Conservation (phyloP, 192 early-diverging fungal species). For the Coemansia guatemalensis region DNA sequence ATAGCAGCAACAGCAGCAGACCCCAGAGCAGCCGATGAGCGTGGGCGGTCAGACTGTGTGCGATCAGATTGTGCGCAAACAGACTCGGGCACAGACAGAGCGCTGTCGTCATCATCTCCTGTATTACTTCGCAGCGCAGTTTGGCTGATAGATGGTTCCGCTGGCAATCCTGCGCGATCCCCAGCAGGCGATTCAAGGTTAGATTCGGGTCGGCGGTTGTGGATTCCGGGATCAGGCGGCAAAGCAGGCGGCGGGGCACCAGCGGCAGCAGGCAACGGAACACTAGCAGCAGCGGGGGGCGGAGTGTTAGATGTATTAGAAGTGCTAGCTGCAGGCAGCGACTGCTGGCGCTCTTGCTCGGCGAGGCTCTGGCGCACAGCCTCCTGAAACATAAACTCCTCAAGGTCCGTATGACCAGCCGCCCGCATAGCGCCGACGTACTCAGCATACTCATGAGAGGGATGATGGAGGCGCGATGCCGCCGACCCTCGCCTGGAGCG, state of each 20-base stretch:
- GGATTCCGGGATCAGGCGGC: background rate
- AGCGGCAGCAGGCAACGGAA: background rate
- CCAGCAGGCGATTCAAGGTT: too few species aligned
- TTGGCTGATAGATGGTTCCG: too few species aligned
- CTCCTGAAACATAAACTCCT: conserved; percentile 92
- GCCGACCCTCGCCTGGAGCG: background rate
- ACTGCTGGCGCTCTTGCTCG: conserved; percentile 52
- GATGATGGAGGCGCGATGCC: background rate
- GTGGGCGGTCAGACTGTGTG: too few species aligned
- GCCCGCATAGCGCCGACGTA: conserved; percentile 71
- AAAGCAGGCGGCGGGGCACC: background rate
- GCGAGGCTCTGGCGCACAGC: conserved; percentile 78
- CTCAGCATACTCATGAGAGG: conserved; percentile 56
- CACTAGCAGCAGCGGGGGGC: background rate
- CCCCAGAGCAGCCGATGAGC: too few species aligned
- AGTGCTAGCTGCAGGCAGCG: background rate
- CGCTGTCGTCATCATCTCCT: too few species aligned
- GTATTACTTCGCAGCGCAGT: too few species aligned
- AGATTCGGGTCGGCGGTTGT: background rate
- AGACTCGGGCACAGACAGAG: too few species aligned
- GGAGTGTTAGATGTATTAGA: too few species aligned
- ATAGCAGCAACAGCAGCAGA: too few species aligned
- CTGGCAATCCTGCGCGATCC: too few species aligned
- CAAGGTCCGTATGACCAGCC: conserved; percentile 71
- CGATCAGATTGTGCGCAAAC: too few species aligned